Base-by-base conservation (phyloP, 148 eudicot species). In the Mesembryanthemum crystallinum region DNA sequence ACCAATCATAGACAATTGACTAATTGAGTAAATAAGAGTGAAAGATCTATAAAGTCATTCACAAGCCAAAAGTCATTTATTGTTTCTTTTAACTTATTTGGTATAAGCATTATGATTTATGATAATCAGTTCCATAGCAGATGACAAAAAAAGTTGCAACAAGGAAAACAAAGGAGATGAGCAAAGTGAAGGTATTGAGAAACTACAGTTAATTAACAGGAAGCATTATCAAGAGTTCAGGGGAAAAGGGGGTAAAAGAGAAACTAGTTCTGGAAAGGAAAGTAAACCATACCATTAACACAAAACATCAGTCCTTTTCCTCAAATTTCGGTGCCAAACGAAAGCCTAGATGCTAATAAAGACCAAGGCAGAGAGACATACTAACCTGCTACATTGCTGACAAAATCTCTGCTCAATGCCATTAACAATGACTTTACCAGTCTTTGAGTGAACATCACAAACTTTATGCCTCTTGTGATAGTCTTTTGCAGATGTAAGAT, bases 351-450 rank as follows among this genome's bases (percentile, higher is more conserved):
- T 29, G 8, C 7, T 13, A 18, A 39, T 23, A 61, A 69, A 57
- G 69, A 3, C 7, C 23, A 58, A 59, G 77, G 39, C 28, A 30
- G 7, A 20, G 77, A 20, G n/a, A 79, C 70, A 70, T 0, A 82
- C 80, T 54, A 70, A 95, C 98, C 98, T 92, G 94, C 98, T 95
- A 80, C 98, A 95, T 76, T 95, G 97, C 89, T 95, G 98, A 80
- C 98, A 95, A 85, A 95, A 95, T 73, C 98, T 90, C 58, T 92
- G 94, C 72, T 89, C 89, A 45, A 89, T 80, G 42, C 96, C 92
- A 76, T 89, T 95, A 30, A 95, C 94, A 82, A 95, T 80, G 42
- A 95, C 98, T 72, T 83, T 86, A 33, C 91, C 59, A 7, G 91
- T 88, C 79, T 91, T 94, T 10, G 98, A 88, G 76, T 94, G 98